Base-by-base conservation (phyloP, 1,139 yeast genomes). In the Blastobotrys serpentis region DNA sequence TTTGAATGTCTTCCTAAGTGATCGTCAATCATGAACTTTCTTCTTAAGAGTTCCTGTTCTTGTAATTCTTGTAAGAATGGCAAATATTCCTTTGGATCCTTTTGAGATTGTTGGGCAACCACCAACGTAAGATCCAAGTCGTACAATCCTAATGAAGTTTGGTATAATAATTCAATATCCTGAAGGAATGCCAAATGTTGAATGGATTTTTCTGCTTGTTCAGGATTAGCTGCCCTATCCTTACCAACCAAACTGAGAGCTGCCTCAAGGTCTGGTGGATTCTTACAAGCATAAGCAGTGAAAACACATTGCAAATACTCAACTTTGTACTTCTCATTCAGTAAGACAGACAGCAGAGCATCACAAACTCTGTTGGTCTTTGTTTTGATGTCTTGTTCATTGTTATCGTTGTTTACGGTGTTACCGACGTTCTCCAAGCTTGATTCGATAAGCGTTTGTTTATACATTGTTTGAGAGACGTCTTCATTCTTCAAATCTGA, bases 41-140 rank as follows among this genome's bases (percentile, higher is more conserved):
- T 80, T 51, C 96, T 78, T 45, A 81, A 68, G 16, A 79, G 82
- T 0, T 78, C 72, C 64, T 84, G 86, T 32, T 78, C 78, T 57
- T 87, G 86, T 49, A 94, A 73, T 48, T 81, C 77, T 61, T 89
- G 96, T 57, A 94, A 74, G 66, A 92, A 94, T 46, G 98, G 97
- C 47, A 94, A 71, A 61, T 92, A 94, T 66, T 94, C 99, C 62
- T 90, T 88, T 22, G 99, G 99, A 70, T 94, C 99, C 75, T 85
- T 89, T 67, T 92, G 98, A 0, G 97, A 89, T 63, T 89, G 92
- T 65, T 94, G 98, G 0, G 98, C 98, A 55, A 94, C 82, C 10
- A 79, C 75, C 51, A 94, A 74, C 0, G 98, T 80, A 56, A 90
- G 71, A 52, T 82, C 82, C 37, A 94, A 82, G 65, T 92, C 86